Percentiles rank a stretch among this genome's conserved stretches.
phyloP scores from a whole-genome alignment of 176 grass and related monocot genomes.

The Oryza australiensis region DNA sequence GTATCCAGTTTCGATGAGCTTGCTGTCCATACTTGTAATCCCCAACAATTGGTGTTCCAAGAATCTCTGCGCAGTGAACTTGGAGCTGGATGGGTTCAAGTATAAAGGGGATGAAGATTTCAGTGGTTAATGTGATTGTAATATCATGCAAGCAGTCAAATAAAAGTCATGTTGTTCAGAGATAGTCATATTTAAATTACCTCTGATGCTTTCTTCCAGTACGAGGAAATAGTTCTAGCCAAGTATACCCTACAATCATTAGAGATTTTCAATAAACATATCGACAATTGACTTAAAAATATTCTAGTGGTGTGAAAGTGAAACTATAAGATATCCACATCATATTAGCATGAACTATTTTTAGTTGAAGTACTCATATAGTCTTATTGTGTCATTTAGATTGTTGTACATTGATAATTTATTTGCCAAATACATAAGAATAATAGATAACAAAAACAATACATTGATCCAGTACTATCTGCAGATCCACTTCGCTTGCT shows the following conservation, averaged over 20 bases:
- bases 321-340: not conserved
- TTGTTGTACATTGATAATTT: not conserved
- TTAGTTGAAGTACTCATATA: slow-evolving; percentile 6
- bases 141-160: not conserved
- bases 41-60: slow-evolving; percentile 76
- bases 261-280: slow-evolving; percentile 22
- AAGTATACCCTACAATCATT: slow-evolving; percentile 63
- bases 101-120: slow-evolving; percentile 11
- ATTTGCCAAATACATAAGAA: not conserved
- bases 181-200: slow-evolving; percentile 32
- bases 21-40: slow-evolving; percentile 78
- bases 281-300: not conserved
- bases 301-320: not conserved
- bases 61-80: slow-evolving; percentile 79
- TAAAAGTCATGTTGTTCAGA: slow-evolving; percentile 3
- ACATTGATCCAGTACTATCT: not conserved
- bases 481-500: not conserved
- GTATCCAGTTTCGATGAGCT: slow-evolving; percentile 60
- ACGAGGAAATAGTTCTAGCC: slow-evolving; percentile 78
- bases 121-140: not conserved
- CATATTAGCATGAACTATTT: not conserved
- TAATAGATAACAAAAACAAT: not conserved
- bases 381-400: not conserved
- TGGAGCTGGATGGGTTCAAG: slow-evolving; percentile 54
- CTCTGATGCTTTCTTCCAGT: slow-evolving; percentile 99